Evolutionary conservation across 2,329 filamentous ascomycete genomes (phyloP).

Genomic region (Pseudogymnoascus destructans): DNA sequence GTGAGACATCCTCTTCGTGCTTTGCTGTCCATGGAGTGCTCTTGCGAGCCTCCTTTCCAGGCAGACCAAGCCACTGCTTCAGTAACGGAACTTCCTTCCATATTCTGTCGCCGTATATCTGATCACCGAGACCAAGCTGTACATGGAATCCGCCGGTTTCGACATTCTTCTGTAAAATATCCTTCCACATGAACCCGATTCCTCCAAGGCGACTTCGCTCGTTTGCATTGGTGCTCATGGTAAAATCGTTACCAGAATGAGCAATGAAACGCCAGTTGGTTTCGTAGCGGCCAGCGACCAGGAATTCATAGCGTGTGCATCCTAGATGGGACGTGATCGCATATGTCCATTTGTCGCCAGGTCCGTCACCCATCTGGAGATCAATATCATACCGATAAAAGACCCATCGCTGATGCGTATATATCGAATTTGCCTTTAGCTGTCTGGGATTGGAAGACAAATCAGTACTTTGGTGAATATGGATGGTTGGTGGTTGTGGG

Average conservation of each 20-base stretch:
- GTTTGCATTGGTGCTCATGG: conserved; percentile 70
- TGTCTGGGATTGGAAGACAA: conserved; percentile 87
- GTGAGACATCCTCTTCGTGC: conserved; percentile 87
- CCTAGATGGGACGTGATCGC: conserved; percentile 93
- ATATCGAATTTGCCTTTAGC: conserved; percentile 68
- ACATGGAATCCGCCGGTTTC: conserved; percentile 94
- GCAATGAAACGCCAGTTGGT: conserved; percentile 92
- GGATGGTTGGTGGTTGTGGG: conserved; percentile 86
- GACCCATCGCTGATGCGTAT: conserved; percentile 81
- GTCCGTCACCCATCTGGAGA: conserved; percentile 72
- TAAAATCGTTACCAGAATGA: conserved; percentile 93
- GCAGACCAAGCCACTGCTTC: conserved; percentile 89
- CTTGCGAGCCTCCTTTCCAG: conserved; percentile 84
- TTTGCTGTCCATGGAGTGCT: conserved; percentile 84
- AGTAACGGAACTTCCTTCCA: conserved; percentile 93
- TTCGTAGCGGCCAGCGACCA: conserved; percentile 82
- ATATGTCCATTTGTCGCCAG: conserved; percentile 86
- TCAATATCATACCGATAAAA: conserved; percentile 95
- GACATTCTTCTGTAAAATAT: conserved; percentile 91
- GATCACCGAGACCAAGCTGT: conserved; percentile 81
- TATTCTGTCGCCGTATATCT: conserved; percentile 87
- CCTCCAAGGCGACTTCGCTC: conserved; percentile 80
- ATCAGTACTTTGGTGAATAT: conserved; percentile 82
- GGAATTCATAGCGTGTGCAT: conserved; percentile 95
- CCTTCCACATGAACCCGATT: conserved; percentile 96